phyloP scores from a whole-genome alignment of 495 filamentous ascomycete genomes.

The Aspergillus homomorphus region DNA sequence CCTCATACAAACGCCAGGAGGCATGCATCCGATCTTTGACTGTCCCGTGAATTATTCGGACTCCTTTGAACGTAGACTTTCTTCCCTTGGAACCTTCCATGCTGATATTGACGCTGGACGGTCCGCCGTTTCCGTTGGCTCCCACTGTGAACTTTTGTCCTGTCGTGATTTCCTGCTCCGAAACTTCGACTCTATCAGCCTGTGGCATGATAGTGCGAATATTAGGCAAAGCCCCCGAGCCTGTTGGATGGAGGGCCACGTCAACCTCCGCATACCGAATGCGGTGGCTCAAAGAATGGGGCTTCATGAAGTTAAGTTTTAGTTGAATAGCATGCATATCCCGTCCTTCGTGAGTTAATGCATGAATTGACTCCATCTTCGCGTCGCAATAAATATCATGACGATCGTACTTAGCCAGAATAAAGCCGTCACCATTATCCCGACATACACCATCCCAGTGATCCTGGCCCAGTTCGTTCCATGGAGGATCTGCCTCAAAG shows the following conservation, averaged over 20 bases:
- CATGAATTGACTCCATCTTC: constrained; percentile 4
- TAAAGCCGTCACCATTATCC: constrained; percentile 11
- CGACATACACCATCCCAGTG: constrained; percentile 6
- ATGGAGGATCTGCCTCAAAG: not conserved
- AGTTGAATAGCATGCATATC: constrained; percentile 6
- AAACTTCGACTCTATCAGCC: constrained; percentile 8
- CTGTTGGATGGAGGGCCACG: not conserved
- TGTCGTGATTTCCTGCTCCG: constrained; percentile 9
- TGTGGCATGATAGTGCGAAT: constrained; percentile 10
- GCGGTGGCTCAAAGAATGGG: constrained; percentile 6
- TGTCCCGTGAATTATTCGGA: constrained; percentile 9
- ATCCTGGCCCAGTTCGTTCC: not conserved
- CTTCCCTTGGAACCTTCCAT: constrained; percentile 10
- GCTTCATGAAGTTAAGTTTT: constrained; percentile 10
- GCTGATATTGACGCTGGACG: constrained; percentile 9
- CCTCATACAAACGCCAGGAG: constrained; percentile 10
- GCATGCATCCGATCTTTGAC: constrained; percentile 10
- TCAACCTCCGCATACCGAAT: constrained; percentile 6
- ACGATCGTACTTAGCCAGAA: constrained; percentile 2
- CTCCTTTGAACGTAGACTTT: constrained; percentile 3
- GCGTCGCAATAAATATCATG: constrained; percentile 10
- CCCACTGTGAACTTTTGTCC: constrained; percentile 8
- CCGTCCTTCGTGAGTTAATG: not conserved
- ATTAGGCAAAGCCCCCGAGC: not conserved
- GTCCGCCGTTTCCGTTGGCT: constrained; percentile 1